Conservation (phyloP, 2,329 filamentous ascomycete species). For the Tothia fuscella region DNA sequence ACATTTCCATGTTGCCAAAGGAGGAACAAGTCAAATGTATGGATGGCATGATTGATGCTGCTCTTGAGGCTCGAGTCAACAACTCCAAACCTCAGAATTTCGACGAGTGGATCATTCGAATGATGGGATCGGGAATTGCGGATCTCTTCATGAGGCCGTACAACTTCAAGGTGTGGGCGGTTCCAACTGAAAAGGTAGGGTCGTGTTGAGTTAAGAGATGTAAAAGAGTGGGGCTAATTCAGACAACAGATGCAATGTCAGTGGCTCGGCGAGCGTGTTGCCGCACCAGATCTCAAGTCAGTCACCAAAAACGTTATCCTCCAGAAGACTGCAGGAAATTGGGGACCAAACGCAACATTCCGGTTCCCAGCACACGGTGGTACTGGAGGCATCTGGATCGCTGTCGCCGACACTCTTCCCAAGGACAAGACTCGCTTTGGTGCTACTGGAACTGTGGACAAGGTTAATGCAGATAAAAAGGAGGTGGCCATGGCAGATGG, state of each 20-base stretch:
- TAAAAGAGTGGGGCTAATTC: background rate
- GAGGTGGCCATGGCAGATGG: slow-evolving; percentile 72
- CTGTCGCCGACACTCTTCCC: slow-evolving; percentile 84
- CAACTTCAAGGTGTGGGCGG: slow-evolving; percentile 99
- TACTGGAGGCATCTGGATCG: slow-evolving; percentile 98
- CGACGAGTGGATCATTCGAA: slow-evolving; percentile 95
- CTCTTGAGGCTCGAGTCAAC: slow-evolving; percentile 72
- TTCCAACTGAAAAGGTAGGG: slow-evolving; percentile 85
- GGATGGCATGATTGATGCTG: slow-evolving; percentile 91
- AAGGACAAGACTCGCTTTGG: slow-evolving; percentile 87
- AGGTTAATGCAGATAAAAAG: slow-evolving; percentile 79
- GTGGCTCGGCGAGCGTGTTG: slow-evolving; percentile 98
- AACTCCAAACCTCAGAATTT: slow-evolving; percentile 93
- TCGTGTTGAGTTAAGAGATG: background rate
- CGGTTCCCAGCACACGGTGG: slow-evolving; percentile 91
- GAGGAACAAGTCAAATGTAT: slow-evolving; percentile 92
- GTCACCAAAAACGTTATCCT: slow-evolving; percentile 91
- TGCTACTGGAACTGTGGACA: slow-evolving; percentile 69
- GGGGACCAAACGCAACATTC: slow-evolving; percentile 98
- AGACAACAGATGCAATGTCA: slow-evolving; percentile 83
- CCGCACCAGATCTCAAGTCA: slow-evolving; percentile 87
- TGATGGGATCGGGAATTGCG: slow-evolving; percentile 78
- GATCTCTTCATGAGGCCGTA: slow-evolving; percentile 98
- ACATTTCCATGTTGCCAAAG: slow-evolving; percentile 96
- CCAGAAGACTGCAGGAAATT: slow-evolving; percentile 90